Evolutionary conservation across 371 early-diverging fungal species (phyloP), one percentile per base, ranked within the genome.

Genomic region (Mortierella sp.): DNA sequence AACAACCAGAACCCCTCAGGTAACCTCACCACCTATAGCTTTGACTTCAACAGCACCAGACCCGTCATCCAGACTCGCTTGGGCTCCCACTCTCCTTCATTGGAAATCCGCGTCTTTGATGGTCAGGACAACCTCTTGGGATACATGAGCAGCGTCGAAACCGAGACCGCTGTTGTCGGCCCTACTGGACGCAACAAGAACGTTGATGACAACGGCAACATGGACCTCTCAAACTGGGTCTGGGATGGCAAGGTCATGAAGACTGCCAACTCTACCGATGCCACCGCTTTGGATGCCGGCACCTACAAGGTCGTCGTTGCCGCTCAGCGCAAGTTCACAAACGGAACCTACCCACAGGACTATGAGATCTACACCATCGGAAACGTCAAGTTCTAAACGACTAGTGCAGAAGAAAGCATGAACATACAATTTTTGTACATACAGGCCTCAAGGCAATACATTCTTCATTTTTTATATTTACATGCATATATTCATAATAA

Each of bases 31-130:
- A 30, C 5, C 22, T 62, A 47, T 54, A 55, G 6, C 20, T 81
- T 76, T 28, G 65, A 76, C 64, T 52, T 73, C 32, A 75, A 35
- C 24, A 63, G 30, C 39, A 39, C 11, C 8, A 8, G 8, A 20
- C 77, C 76, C 30, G 69, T 63, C 18, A 18, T 81, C 32, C 35
- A 54, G 45, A 66, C 67, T 28, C 77, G 83, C 28, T 55, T 72
- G n/a, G 76, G 76, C 5, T 81, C 83, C 8, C 76, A 81, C 71
- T 51, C 83, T 3, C 83, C 83, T 11, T 61, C 73, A 22, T 47
- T 47, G 57, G 64, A 49, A 63, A 66, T 76, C 65, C 76, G 83
- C 14, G 28, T 81, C 69, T 70, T 43, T 43, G 80, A 76, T n/a
- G 18, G 11, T 28, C 35, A 16, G 40, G 49, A 64, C 30, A 61